Conservation (phyloP, 768 basidiomycete genomes). For the Mycena leptocephala region DNA sequence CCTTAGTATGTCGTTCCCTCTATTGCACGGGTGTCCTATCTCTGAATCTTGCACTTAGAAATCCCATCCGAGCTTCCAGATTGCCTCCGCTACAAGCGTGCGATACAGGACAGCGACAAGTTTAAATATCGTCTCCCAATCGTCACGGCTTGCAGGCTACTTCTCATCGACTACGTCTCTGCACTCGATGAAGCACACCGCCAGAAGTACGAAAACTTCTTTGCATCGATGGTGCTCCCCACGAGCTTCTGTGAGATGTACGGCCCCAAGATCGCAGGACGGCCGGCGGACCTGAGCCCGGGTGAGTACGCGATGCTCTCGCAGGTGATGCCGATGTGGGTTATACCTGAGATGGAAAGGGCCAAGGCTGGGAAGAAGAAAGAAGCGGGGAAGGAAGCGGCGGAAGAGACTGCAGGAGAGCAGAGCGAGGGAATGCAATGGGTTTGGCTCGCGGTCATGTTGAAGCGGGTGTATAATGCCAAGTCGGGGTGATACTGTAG, state of each 20-base stretch:
- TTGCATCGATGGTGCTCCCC: slow-evolving; percentile 16
- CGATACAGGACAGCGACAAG: slow-evolving; percentile 23
- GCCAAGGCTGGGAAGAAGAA: too few relatives aligned
- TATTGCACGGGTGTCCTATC: slow-evolving; percentile 11
- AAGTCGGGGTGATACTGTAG: too few relatives aligned
- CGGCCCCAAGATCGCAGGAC: slow-evolving; percentile 28
- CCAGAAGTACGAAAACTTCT: slow-evolving; percentile 16
- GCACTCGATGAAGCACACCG: slow-evolving; percentile 14
- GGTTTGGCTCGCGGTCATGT: slow-evolving; percentile 30
- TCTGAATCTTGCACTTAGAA: slow-evolving; percentile 25
- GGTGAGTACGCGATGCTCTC: slow-evolving; percentile 27
- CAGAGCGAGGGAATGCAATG: slow-evolving; percentile 21
- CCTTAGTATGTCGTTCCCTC: slow-evolving; percentile 14
- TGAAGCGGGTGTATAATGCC: slow-evolving; percentile 20
- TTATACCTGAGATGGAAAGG: slow-evolving; percentile 7
- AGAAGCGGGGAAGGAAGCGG: background rate
- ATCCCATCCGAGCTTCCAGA: slow-evolving; percentile 21
- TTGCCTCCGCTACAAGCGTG: slow-evolving; percentile 11
- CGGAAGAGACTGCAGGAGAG: slow-evolving; percentile 9
- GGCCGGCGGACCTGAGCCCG: slow-evolving; percentile 30
- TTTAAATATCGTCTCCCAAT: slow-evolving; percentile 28
- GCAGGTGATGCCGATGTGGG: slow-evolving; percentile 22
- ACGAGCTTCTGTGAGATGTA: slow-evolving; percentile 25
- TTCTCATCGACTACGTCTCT: slow-evolving; percentile 26
- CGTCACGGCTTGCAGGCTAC: slow-evolving; percentile 24